Evolutionary conservation across 768 basidiomycete genomes (phyloP), one percentile per base, ranked within the genome.

Genomic region (Nidularia sp.): DNA sequence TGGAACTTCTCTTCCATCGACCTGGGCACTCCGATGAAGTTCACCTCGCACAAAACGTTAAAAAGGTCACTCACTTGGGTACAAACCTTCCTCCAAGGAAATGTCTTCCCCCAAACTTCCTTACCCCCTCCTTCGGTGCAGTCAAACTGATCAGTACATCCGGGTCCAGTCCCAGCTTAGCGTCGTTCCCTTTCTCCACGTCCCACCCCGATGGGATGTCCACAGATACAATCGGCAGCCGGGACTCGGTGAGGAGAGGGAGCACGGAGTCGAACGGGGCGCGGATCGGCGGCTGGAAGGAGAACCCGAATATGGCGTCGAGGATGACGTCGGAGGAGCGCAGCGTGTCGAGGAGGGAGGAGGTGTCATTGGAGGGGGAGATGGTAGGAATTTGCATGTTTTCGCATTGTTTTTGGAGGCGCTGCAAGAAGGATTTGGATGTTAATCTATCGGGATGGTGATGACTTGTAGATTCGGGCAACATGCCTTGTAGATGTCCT

Each of bases 201-300:
- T 94, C 84, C 97, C 97, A 99, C 6, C 95, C 97, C 1, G 89
- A 92, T 0, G 97, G 97, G 46, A 99, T 93, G 67, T 99, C 97
- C 2, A 99, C 88, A 2, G 90, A 92, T 29, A 99, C 81, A 61
- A 98, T 89, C 0, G 97, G 95, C 10, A 91, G 73, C 5, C 74
- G 66, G 3, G 86, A 84, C 12, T 75, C 62, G 1, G 79, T 72
- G 43, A 97, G 70, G 5, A 90, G 73, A 6, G 79, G 75, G 1
- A 99, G 78, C 36, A 86, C 86, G 0, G 70, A 62, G 59, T 93
- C 85, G 69, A 98, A 99, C 0, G 97, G 97, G 6, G 86, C 69
- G 8, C 97, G 87, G 4, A 94, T 79, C 34, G 97, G 95, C 0
- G 89, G 88, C 53, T 88, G 78, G 81, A 98, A 99, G 1, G 95